phyloP scores from a whole-genome alignment of 2,329 filamentous ascomycete species.

The Pseudocercospora vitis region DNA sequence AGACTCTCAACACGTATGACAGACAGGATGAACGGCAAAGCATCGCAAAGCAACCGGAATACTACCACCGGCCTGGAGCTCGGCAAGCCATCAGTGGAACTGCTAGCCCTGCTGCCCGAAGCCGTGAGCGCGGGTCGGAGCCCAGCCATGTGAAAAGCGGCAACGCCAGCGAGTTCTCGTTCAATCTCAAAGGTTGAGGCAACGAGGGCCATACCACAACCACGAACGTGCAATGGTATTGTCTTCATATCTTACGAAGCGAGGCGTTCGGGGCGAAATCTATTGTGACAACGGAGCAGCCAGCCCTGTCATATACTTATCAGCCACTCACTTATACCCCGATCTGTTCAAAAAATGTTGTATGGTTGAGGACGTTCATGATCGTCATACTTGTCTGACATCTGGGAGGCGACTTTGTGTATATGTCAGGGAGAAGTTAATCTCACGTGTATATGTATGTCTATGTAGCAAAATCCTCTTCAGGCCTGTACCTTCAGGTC shows the following conservation, averaged over 20 bases:
- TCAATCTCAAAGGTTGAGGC: slow-evolving; percentile 22
- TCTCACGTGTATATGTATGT: not conserved
- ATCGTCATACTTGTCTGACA: not conserved
- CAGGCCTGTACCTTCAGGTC: too few relatives aligned
- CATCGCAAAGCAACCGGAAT: slow-evolving; percentile 11
- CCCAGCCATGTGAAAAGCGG: slow-evolving; percentile 17
- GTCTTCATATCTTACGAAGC: not conserved
- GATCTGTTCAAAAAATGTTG: not conserved
- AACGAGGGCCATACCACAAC: too few relatives aligned
- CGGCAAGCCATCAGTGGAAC: slow-evolving; percentile 11
- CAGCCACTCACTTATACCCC: slow-evolving; percentile 10
- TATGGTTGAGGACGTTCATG: not conserved
- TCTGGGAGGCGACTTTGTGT: not conserved
- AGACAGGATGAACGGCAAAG: slow-evolving; percentile 26
- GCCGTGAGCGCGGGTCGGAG: slow-evolving; percentile 18
- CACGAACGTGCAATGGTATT: too few relatives aligned
- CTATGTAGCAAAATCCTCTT: too few relatives aligned
- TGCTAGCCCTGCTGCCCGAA: slow-evolving; percentile 14
- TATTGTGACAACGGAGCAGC: not conserved
- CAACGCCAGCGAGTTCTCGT: slow-evolving; percentile 29
- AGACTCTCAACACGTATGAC: slow-evolving; percentile 27
- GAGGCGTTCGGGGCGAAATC: slow-evolving; percentile 3
- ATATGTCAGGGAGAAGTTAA: not conserved
- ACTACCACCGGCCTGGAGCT: slow-evolving; percentile 17
- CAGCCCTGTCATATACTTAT: not conserved